Conservation (phyloP, 768 basidiomycete genomes). For the Porpolomopsis calyptriformis region DNA sequence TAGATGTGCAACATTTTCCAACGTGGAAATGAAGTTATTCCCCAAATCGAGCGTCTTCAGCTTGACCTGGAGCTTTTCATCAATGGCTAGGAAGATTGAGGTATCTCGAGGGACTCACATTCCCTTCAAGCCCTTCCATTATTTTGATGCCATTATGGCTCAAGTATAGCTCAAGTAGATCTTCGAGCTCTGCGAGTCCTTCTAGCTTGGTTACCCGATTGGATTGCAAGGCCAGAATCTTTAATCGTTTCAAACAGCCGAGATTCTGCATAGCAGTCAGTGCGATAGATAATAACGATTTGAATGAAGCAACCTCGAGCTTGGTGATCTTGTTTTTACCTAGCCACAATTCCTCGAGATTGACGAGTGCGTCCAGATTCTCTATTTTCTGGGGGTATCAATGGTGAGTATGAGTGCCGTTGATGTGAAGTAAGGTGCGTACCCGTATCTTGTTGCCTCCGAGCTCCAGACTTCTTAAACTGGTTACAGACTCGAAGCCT, state of each 20-base stretch:
- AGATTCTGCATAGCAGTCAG: constrained; percentile 44
- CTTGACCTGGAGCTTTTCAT: constrained; percentile 33
- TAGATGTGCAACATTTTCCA: constrained; percentile 80
- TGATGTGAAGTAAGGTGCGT: constrained; percentile 18
- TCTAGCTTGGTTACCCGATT: constrained; percentile 88
- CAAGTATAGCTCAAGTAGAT: constrained; percentile 83
- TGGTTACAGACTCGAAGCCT: constrained; percentile 43
- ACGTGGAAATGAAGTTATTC: constrained; percentile 66
- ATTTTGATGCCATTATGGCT: constrained; percentile 85
- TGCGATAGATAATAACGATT: background rate
- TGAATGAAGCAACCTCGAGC: constrained; percentile 50
- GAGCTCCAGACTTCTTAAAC: constrained; percentile 75
- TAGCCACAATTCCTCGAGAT: constrained; percentile 88
- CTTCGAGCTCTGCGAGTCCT: constrained; percentile 58
- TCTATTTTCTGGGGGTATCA: constrained; percentile 72
- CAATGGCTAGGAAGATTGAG: background rate
- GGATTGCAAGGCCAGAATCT: constrained; percentile 83
- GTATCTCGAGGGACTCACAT: constrained; percentile 37
- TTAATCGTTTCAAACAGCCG: constrained; percentile 55
- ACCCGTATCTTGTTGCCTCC: constrained; percentile 91
- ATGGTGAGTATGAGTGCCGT: constrained; percentile 3
- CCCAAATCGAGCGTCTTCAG: constrained; percentile 83
- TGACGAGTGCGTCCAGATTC: constrained; percentile 66
- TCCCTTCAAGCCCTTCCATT: constrained; percentile 77
- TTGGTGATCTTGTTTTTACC: constrained; percentile 95